Base-by-base conservation (phyloP, 768 basidiomycete genomes). In the Russula olivacea region DNA sequence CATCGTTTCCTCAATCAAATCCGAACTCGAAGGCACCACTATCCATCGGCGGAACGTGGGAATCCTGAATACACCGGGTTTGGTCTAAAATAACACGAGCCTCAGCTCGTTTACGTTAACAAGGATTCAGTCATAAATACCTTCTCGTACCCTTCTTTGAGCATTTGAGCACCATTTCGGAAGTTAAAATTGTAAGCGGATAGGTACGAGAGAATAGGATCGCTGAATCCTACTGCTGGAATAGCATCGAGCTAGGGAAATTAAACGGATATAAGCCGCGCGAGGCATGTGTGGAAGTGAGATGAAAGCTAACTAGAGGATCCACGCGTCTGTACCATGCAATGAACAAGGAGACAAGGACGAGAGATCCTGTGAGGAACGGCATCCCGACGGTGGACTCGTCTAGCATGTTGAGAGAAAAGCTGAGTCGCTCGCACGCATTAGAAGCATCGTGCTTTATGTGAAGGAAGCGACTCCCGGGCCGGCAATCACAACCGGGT, bases 1-100 rank as follows among this genome's bases (percentile, higher is more conserved):
- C 15, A 71, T 68, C 10, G 81, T n/a, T 47, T 82, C 80, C 3
- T 80, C 74, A 41, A 79, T 67, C 4, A 73, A 61, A 30, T 70
- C 58, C 0, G 64, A 69, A 5, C 70, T 71, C 19, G 68, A 69
- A 0, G 78, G 51, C 19, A 83, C 48, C 34, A 82, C 74, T 0
- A 70, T 58, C 82, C 81, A 83, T n/a, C 69, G 68, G 11, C 36
- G 25, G 3, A 68, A 30, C 2, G 65, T 61, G 0, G 74, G 61
- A 5, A 76, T 62, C 52, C 73, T 77, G 68, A 77, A 79, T 6
- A 72, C 60, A 2, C 61, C 58, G 11, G 56, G 62, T 58, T 58
- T 58, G 4, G 73, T 62, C 75, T 76, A n/a, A 25, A 12, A 23
- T 56, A 11, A 23, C 2, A n/a, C 5, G 7, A 30, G 15, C 14